Conservation (phyloP, 371 early-diverging fungal genomes). For the Apophysomyces sp. region DNA sequence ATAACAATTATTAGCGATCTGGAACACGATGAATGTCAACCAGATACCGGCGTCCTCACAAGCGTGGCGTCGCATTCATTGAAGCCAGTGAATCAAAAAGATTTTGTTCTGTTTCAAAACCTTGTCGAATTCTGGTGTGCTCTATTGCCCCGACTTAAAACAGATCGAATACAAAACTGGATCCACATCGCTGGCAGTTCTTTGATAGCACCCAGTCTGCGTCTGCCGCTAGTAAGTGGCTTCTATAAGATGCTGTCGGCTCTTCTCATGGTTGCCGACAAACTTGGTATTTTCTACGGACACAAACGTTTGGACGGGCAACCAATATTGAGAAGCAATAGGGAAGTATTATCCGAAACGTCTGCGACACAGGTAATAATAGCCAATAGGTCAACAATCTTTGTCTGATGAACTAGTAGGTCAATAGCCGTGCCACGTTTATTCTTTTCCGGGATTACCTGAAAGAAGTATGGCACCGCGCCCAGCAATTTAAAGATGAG, state of each 20-base stretch:
- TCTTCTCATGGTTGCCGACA: constrained; percentile 46
- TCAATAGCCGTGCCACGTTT: constrained; percentile 23
- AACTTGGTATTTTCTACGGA: constrained; percentile 34
- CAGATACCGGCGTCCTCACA: constrained; percentile 1
- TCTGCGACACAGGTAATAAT: constrained; percentile 9
- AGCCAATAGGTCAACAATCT: too few species aligned
- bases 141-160: constrained; percentile 50
- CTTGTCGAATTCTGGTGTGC: constrained; percentile 66
- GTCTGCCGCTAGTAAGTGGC: constrained; percentile 69
- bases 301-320: constrained; percentile 10
- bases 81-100: constrained; percentile 59
- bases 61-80: constrained; percentile 46
- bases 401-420: constrained; percentile 2
- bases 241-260: constrained; percentile 70
- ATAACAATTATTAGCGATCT: constrained; percentile 14
- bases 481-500: constrained; percentile 78
- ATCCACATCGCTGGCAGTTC: constrained; percentile 51
- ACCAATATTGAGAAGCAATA: not conserved
- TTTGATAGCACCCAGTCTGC: constrained; percentile 53
- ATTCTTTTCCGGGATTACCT: constrained; percentile 54
- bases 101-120: constrained; percentile 70
- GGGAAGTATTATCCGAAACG: not conserved
- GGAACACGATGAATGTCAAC: constrained; percentile 1
- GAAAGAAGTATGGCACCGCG: constrained; percentile 57
- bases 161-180: constrained; percentile 57